Evolutionary conservation across 2,329 filamentous ascomycete species (phyloP).

Genomic region (Ceratocystis harringtonii): DNA sequence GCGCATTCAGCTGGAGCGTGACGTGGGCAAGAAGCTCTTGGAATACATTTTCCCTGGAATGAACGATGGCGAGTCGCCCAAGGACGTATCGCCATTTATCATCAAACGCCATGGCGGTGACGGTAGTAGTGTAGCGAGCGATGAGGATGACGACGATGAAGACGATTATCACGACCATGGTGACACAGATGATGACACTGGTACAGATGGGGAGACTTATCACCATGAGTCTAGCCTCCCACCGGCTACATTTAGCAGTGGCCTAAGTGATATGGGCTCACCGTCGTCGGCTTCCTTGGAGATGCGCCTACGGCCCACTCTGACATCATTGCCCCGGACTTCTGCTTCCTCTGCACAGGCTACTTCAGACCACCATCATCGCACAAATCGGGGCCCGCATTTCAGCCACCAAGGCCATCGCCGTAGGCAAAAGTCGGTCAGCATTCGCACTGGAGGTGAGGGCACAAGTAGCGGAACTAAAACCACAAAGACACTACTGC

Average conservation of each 20-base stretch:
- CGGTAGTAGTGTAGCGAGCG: conserved; percentile 21
- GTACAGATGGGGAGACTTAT: conserved; percentile 17
- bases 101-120: conserved; percentile 28
- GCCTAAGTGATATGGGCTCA: conserved; percentile 26
- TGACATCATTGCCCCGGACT: conserved; percentile 34
- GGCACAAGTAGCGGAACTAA: conserved; percentile 26
- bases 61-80: conserved; percentile 37
- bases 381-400: background rate
- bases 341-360: conserved; percentile 7
- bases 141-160: conserved; percentile 28
- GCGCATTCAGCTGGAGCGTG: conserved; percentile 82
- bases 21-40: conserved; percentile 83
- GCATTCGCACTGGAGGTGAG: conserved; percentile 28
- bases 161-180: conserved; percentile 31
- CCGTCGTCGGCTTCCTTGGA: conserved; percentile 36
- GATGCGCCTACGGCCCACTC: conserved; percentile 65
- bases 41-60: conserved; percentile 94
- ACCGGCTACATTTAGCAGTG: background rate
- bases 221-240: conserved; percentile 20
- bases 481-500: conserved; percentile 25
- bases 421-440: conserved; percentile 31
- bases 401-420: conserved; percentile 12
- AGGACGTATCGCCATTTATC: conserved; percentile 47
- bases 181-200: conserved; percentile 21
- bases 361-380: conserved; percentile 4